Base-by-base conservation (phyloP, 164 flowering plant genomes). In the Litsea cubeba region DNA sequence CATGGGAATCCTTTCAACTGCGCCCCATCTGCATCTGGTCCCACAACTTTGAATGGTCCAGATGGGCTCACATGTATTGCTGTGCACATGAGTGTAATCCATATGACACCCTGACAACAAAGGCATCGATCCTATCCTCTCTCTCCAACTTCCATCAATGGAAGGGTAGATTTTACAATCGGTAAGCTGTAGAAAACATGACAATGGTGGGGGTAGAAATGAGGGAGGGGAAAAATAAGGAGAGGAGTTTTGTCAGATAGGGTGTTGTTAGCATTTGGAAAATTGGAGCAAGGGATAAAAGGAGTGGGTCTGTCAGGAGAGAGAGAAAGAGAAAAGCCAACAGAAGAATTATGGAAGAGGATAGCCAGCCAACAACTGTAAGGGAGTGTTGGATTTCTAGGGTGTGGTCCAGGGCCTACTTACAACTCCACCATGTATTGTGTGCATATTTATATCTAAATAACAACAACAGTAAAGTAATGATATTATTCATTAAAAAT, bases 281-380 rank as follows among this genome's bases (percentile, higher is more conserved):
- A 11, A 22, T 63, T 40, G 10, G 66, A n/a, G 20, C n/a, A 28
- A 30, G 12, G 69, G 24, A 26, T 28, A 17, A 66, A 25, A 24
- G n/a, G 72, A 54, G 62, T 24, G 35, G 62, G 69, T 25, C 14
- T 23, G 58, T 62, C 32, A 72, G 54, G 22, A 49, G 67, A 60
- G 66, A 54, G 60, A 50, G 23, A 71, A 65, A 18, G 46, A 20
- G 30, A 49, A 73, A 65, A 64, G 68, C n/a, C 74, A 72, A 72
- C 30, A 58, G 68, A 25, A 32, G 68, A 64, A 72, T 40, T 49
- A 73, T 73, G 69, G 40, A 65, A 65, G 57, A 65, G 30, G 69
- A 50, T 73, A 73, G 75, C 75, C 69, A 73, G 75, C 75, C 69
- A 50, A 58, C 75, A 73, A 73, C 74, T 72, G 74, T 35, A 72